Evolutionary conservation across 192 early-diverging fungal genomes (phyloP), one percentile per base, ranked within the genome.

Genomic region (Haplosporangium gracile): DNA sequence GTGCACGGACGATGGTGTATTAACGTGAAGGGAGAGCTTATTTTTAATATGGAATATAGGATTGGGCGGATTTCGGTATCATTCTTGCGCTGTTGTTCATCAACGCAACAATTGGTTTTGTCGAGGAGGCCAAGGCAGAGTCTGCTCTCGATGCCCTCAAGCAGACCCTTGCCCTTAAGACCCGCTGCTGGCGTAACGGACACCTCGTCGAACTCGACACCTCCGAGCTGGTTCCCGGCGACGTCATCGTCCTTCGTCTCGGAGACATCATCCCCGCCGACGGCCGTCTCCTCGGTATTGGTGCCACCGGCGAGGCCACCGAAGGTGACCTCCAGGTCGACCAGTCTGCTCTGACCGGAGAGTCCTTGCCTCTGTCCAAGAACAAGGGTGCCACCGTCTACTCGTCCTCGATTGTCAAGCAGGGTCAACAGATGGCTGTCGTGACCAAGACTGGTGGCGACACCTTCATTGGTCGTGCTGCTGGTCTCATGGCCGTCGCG

Each of bases 201-300:
- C 75, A 92, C 51, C 90, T 96, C 70, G 70, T 92, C 43, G 96
- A 97, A 81, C 87, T 97, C 16, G 94, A 96, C 72, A 93, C 94
- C 1, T 83, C 81, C 77, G 93, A 92, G 38, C 89, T 98, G 68
- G 97, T 98, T 42, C 97, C 97, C 42, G 97, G 97, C 74, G 97
- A 98, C 83, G 88, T 98, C 65, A 96, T 98, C 79, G 94, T 95
- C 10, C 93, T 98, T 53, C 96, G 96, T 83, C 92, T 97, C 78
- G 97, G 97, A 80, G 97, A 98, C 86, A 97, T 98, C 79, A 91
- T 98, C 73, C 97, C 97, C 26, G 97, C 97, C 24, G 97, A 98
- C 80, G 94, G 91, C 40, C 94, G 96, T 47, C 83, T 97, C 73
- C 89, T 97, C 24, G 95, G 95, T 38, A 90, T 96, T 68, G 93